A percentile compares a stretch with the other conserved stretches of the same genome.
phyloP scores from a whole-genome alignment of 2,329 filamentous ascomycete genomes.

The Akanthomyces lecanii region DNA sequence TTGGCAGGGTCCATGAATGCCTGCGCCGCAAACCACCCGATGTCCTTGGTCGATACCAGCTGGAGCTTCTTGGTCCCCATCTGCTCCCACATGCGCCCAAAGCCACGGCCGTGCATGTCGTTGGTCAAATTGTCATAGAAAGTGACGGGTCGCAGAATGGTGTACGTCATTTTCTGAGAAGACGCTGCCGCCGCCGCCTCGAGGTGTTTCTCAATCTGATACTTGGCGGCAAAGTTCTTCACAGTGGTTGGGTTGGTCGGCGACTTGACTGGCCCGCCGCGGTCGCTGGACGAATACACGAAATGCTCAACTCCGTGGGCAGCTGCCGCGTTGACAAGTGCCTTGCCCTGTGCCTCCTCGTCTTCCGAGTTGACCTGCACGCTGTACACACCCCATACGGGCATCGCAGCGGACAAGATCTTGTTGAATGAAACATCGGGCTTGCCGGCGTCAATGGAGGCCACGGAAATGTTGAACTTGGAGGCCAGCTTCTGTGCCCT shows the following conservation, averaged over 20 bases:
- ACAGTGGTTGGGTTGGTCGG: conserved; percentile 47
- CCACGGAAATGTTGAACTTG: conserved; percentile 46
- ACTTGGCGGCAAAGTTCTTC: conserved; percentile 58
- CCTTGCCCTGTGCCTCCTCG: conserved; percentile 46
- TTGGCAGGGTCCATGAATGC: conserved; percentile 30
- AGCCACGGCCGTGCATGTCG: conserved; percentile 29
- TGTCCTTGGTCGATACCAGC: conserved; percentile 33
- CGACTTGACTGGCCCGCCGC: conserved; percentile 38
- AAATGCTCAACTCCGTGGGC: conserved; percentile 53
- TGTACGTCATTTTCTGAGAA: conserved; percentile 30
- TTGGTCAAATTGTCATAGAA: conserved; percentile 38
- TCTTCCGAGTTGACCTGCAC: conserved; percentile 44
- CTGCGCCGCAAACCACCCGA: conserved; percentile 36
- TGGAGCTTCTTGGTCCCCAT: conserved; percentile 32
- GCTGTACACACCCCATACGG: conserved; percentile 57
- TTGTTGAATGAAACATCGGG: conserved; percentile 45
- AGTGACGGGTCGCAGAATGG: conserved; percentile 35
- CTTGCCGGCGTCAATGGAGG: conserved; percentile 55
- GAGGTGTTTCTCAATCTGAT: conserved; percentile 58
- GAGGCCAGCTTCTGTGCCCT: conserved; percentile 45
- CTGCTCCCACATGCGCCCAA: conserved; percentile 28
- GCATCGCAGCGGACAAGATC: conserved; percentile 27
- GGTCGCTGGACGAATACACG: conserved; percentile 59
- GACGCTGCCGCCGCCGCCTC: conserved; percentile 24
- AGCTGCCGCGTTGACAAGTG: conserved; percentile 51